Conservation (phyloP, 78 protist genomes). For the Guillardia theta region DNA sequence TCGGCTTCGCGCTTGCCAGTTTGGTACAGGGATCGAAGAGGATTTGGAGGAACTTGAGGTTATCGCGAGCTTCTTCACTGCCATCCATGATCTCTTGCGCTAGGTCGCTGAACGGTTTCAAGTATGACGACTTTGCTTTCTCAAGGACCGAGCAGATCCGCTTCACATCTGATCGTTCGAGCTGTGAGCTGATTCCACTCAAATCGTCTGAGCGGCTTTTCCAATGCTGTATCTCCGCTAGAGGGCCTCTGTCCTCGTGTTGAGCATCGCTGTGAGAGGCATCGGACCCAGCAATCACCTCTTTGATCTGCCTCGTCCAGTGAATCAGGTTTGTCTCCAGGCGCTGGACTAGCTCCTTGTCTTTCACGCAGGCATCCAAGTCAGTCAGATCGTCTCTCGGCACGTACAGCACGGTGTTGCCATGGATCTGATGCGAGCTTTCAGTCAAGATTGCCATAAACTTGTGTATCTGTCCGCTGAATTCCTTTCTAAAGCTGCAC, state of each 20-base stretch:
- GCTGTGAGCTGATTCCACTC: constrained; percentile 62
- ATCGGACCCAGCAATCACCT: constrained; percentile 61
- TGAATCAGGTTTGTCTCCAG: constrained; percentile 78
- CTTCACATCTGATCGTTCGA: constrained; percentile 55
- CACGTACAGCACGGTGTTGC: constrained; percentile 79
- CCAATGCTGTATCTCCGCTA: constrained; percentile 81
- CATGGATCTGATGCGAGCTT: constrained; percentile 47
- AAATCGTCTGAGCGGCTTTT: constrained; percentile 61
- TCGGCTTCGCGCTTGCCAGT: constrained; percentile 54
- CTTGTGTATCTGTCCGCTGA: constrained; percentile 65
- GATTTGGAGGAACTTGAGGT: constrained; percentile 60
- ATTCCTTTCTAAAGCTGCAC: constrained; percentile 67
- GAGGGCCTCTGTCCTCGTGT: constrained; percentile 65
- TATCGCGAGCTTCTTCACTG: constrained; percentile 65
- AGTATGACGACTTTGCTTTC: constrained; percentile 63
- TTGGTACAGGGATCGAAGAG: constrained; percentile 69
- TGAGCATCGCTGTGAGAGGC: constrained; percentile 21
- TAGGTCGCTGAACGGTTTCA: constrained; percentile 64
- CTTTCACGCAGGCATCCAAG: not conserved
- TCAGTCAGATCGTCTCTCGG: constrained; percentile 61
- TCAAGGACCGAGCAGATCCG: constrained; percentile 61
- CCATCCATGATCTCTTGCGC: constrained; percentile 39
- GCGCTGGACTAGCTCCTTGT: constrained; percentile 69
- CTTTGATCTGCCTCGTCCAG: constrained; percentile 87
- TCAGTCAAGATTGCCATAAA: constrained; percentile 85